Evolutionary conservation across 2,329 filamentous ascomycete genomes (phyloP), one percentile per base, ranked within the genome.

Genomic region (Cadophora sp.): DNA sequence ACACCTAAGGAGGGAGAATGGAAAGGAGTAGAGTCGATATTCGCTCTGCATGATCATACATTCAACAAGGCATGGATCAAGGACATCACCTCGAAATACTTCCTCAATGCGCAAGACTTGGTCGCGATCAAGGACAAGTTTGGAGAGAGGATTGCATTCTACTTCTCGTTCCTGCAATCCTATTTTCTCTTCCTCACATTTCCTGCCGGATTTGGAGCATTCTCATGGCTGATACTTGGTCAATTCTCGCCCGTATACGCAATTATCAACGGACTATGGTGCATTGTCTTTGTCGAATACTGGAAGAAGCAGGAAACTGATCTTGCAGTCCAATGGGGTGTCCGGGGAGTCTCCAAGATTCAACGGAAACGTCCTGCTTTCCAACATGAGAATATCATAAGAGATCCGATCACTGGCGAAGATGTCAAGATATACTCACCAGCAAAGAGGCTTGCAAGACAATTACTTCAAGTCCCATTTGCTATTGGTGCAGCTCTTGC

Each of bases 301-400:
- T 98, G 95, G 95, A 97, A 97, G 82, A 91, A 95, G 75, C 93
- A 97, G 79, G 93, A 98, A 79, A 84, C 90, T 1, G 94, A 98
- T 76, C 84, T 98, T 8, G 90, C 91, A 9, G 88, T 97, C 19
- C 88, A 93, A 74, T 98, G 95, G 95, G 92, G 92, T 16, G 94
- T 97, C 3, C 89, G 92, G 62, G 92, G 92, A 7, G 94, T 97
- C 1, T 94, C 92, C 4, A 86, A 84, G 61, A 93, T 97, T 64
- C 92, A 97, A 76, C 88, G 88, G 53, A 91, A 91, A 72, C 87
- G 94, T 58, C 86, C 88, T 43, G 87, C 95, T 75, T 98, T 97
- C 79, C 81, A 87, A 72, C 92, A 92, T 80, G 93, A 97, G 65
- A 89, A 89, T 70, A 90, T 93, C 76, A 82, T 89, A 19, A 88